Evolutionary conservation across 202 grass and related monocot genomes (phyloP), one percentile per base, ranked within the genome.

Genomic region (Zizania palustris): DNA sequence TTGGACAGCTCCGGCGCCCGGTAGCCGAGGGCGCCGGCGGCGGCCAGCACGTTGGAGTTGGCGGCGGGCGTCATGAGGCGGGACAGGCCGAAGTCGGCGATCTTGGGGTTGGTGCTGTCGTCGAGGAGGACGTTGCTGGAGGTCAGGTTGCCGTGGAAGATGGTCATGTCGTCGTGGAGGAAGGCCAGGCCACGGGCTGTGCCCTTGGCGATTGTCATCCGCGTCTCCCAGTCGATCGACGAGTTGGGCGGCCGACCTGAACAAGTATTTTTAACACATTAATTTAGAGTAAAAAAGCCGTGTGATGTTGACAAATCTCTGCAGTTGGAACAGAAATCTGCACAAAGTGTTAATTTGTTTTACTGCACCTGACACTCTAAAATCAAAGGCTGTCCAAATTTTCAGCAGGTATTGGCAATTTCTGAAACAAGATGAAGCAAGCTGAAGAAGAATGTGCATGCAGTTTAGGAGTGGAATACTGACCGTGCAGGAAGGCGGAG

Each of bases 1-100:
- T 91, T 95, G 6, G 86, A 95, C 53, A 91, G 88, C 80, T 95
- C 92, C 0, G 92, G 92, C 3, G 88, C 92, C 8, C 86, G 88
- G 69, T 95, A 95, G 1, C 88, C 88, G 4, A 95, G 57, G 5
- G 86, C 86, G 59, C 80, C 76, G 0, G 83, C 83, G 0, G 88
- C 85, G 11, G 88, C 88, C 1, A 95, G 83, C 36, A 84, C 88
- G 21, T 70, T 88, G 20, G 88, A 95, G 84, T 85, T 87, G 40
- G 86, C 90, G 1, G 86, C 69, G 0, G 85, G 48, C 10, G 86
- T 88, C 86, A 92, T 88, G 39, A 92, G 82, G 19, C 85, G 82
- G 3, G 85, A 78, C 46, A 92, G 82, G n/a, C 85, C 82, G 11
- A 85, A 85, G 44, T 88, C 89, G 3, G 85, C 73, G 21, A 92